Base-by-base conservation (phyloP, 1,284 basidiomycete species). In the Cerrena zonata region DNA sequence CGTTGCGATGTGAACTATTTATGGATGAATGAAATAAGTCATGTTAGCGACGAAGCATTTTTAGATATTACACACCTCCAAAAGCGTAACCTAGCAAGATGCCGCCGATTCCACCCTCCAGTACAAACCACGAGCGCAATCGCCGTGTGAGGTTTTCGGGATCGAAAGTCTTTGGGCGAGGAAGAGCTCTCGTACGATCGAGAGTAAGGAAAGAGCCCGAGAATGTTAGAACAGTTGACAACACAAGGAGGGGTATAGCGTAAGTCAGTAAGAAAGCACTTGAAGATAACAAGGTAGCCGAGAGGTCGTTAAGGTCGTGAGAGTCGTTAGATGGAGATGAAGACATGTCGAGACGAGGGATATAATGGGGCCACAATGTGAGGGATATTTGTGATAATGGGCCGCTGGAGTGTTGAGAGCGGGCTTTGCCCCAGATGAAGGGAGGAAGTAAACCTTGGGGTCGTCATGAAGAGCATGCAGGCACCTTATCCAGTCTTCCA, bases 151-250 rank as follows among this genome's bases (percentile, higher is more conserved):
- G 24, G 18, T 23, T 13, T 13, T 13, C 23, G 19, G 26, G 51
- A 40, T 30, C 25, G 15, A 19, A 39, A 13, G 24, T 40, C 23
- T 4, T 30, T 5, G 30, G 66, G 45, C 72, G 71, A 15, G 77
- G 71, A 58, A 87, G 85, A 13, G 76, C 73, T 38, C 80, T 75
- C 30, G 82, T 79, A 34, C 84, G 79, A 59, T 86, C 83, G 44
- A 86, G 72, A 18, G 77, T 85, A 21, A 86, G 69, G 63, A 86
- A 86, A 2, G 82, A 74, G 13, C 84, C 83, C 21, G 80, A 70
- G 58, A 84, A 82, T 2, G 78, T 76, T 30, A 83, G 67, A 23
- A 78, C 53, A 36, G 78, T 42, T 5, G 81, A 82, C 1, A 78
- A 47, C 11, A 78, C 63, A 30, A 84, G 63, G 5, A 85, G 63